Evolutionary conservation across 805 yeast genomes (phyloP), one percentile per base, ranked within the genome.

Genomic region (Candida nemodendra): DNA sequence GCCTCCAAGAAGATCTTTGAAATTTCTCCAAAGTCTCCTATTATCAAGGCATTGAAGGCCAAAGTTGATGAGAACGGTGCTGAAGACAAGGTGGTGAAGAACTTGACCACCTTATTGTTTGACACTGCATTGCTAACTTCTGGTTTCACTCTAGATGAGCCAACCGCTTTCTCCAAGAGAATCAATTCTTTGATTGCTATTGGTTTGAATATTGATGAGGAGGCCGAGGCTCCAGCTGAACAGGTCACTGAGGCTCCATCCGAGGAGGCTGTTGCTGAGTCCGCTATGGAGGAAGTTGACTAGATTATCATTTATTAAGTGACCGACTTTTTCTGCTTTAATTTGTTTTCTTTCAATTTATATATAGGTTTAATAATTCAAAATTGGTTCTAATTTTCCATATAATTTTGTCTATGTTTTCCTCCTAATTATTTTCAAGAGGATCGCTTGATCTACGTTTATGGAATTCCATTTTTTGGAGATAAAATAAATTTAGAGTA

Each of bases 261-360:
- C 48, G 76, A 75, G 49, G 90, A 78, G 59, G 81, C 79, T 45
- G 79, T 81, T 59, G 89, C 81, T 62, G 96, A 88, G 74, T 82
- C 95, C 50, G 95, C 89, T 63, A 93, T 91, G 99, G 99, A 91
- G 79, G 99, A 91, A 76, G 97, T 91, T 68, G 99, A 91, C 72
- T 91, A 85, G 44, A 27, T 44, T 13, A 14, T 11, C 13, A 31
- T 23, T 18, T 18, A n/a, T 17, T 18, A n/a, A 11, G 17, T 25
- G 16, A 15, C 9, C 26, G 15, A 9, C 24, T 24, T 32, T 32
- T 16, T 16, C n/a, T 11, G 15, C n/a, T 24, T 21, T n/a, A 23
- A 15, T 11, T 23, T 30, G 30, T 19, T 18, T 12, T 30, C 18
- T 19, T 30, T 23, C 25, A 28, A 30, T 25, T 26, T 26, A 32